phyloP scores from a whole-genome alignment of 225 moss, liverwort and hornwort species.

The Thuidium tamariscinum region DNA sequence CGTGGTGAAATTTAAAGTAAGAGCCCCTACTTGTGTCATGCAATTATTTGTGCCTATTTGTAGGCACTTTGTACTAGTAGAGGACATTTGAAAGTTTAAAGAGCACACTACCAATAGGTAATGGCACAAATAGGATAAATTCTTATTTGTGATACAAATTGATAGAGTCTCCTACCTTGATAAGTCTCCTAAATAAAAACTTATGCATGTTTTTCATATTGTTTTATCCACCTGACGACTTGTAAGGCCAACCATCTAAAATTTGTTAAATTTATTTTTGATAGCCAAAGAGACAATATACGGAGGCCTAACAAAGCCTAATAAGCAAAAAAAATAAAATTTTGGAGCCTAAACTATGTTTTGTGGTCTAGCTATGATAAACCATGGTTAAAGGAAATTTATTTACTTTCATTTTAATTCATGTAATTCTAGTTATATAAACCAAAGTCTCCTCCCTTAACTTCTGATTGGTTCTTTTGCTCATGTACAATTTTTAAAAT shows the following conservation, averaged over 20 bases:
- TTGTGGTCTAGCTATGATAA: no score
- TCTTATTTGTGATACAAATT: background rate
- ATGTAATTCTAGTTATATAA: background rate
- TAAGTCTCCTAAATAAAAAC: background rate
- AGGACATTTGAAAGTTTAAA: background rate
- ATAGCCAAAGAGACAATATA: background rate
- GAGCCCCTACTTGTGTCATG: no score
- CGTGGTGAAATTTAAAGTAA: no score
- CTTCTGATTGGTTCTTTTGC: background rate
- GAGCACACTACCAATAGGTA: background rate
- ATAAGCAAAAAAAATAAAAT: no score
- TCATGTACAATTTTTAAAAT: accelerated
- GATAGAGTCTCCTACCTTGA: background rate
- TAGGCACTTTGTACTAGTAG: background rate
- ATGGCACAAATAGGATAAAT: background rate
- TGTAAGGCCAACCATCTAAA: background rate
- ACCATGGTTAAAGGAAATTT: background rate
- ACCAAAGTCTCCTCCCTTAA: background rate
- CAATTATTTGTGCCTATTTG: background rate
- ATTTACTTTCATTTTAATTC: background rate
- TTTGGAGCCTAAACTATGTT: no score
- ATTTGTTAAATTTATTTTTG: background rate
- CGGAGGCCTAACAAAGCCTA: no score
- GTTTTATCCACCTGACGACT: background rate
- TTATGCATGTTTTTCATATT: background rate